phyloP scores from a whole-genome alignment of 257 asterid species.

The Plantago ovata region DNA sequence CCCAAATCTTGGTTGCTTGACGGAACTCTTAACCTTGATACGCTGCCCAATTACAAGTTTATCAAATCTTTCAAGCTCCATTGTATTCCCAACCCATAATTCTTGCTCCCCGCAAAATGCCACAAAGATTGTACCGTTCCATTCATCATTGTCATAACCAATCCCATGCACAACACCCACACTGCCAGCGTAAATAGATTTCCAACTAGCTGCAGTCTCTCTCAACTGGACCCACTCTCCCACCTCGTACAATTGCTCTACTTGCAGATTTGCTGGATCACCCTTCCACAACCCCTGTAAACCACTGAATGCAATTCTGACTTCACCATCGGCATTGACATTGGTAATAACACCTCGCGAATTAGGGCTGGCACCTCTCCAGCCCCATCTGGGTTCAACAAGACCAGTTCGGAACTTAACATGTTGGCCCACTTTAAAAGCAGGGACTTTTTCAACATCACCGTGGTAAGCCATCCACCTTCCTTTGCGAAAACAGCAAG shows the following conservation, averaged over 20 bases:
- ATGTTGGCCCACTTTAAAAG: constrained; percentile 79
- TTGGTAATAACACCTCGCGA: constrained; percentile 73
- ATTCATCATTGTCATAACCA: constrained; percentile 60
- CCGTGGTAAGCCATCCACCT: constrained; percentile 64
- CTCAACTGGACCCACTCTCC: constrained; percentile 88
- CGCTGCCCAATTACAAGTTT: constrained; percentile 64
- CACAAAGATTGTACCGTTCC: constrained; percentile 58
- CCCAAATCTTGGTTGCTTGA: constrained; percentile 88
- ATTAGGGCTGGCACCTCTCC: constrained; percentile 76
- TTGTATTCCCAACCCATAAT: constrained; percentile 59
- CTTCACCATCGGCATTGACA: constrained; percentile 87
- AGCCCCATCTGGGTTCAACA: constrained; percentile 95
- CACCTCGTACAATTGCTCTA: constrained; percentile 67
- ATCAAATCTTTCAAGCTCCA: constrained; percentile 45
- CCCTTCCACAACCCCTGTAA: constrained; percentile 84
- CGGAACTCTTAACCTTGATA: constrained; percentile 50
- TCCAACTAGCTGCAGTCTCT: constrained; percentile 58
- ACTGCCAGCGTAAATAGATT: constrained; percentile 70
- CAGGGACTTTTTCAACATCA: constrained; percentile 89
- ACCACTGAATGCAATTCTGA: constrained; percentile 67
- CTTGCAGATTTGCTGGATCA: constrained; percentile 85
- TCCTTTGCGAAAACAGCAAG: constrained; percentile 94
- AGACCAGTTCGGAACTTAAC: constrained; percentile 69
- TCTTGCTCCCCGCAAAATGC: constrained; percentile 96
- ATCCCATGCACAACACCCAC: constrained; percentile 86